These are phyloP conservation scores for Hymenoscyphus albidus DNA, from an alignment of 2,329 filamentous ascomycete species.

Conservation along the genomic window DNA sequence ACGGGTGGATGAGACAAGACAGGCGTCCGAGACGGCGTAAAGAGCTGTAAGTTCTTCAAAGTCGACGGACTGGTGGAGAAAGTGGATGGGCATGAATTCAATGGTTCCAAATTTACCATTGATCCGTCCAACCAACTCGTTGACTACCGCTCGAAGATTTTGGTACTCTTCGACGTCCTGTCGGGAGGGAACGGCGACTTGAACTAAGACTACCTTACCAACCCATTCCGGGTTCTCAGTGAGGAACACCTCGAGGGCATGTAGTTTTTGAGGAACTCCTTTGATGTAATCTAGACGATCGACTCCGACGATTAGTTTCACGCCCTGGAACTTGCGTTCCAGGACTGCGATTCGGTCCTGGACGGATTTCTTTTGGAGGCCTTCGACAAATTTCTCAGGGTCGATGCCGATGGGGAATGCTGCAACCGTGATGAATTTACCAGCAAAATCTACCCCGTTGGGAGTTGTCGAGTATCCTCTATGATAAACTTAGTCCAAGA, in stretches of 20 bases:
- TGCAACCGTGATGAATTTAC: conserved; percentile 83
- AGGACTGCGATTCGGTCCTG: conserved; percentile 82
- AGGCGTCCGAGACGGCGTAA: conserved; percentile 88
- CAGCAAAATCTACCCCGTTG: conserved; percentile 87
- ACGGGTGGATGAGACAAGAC: conserved; percentile 88
- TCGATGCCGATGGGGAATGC: conserved; percentile 98
- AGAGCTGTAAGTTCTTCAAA: conserved; percentile 94
- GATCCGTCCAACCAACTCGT: conserved; percentile 93
- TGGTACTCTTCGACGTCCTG: conserved; percentile 98
- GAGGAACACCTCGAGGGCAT: conserved; percentile 93
- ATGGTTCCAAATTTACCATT: conserved; percentile 96
- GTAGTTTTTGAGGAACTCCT: conserved; percentile 94
- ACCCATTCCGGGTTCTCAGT: conserved; percentile 98
- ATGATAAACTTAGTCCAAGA: conserved; percentile 5
- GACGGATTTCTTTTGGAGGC: conserved; percentile 78
- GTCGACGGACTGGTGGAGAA: conserved; percentile 91
- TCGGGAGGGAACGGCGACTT: conserved; percentile 90
- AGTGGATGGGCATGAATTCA: conserved; percentile 98
- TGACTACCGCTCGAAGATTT: conserved; percentile 90
- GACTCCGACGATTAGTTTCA: conserved; percentile 94
- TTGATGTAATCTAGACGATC: conserved; percentile 99
- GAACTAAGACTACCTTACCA: conserved; percentile 91
- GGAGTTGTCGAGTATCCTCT: conserved; percentile 74
- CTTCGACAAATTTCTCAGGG: conserved; percentile 91
- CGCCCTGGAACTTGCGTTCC: conserved; percentile 87